Base-by-base conservation (phyloP, 768 basidiomycete species). In the Kwoniella sp. region DNA sequence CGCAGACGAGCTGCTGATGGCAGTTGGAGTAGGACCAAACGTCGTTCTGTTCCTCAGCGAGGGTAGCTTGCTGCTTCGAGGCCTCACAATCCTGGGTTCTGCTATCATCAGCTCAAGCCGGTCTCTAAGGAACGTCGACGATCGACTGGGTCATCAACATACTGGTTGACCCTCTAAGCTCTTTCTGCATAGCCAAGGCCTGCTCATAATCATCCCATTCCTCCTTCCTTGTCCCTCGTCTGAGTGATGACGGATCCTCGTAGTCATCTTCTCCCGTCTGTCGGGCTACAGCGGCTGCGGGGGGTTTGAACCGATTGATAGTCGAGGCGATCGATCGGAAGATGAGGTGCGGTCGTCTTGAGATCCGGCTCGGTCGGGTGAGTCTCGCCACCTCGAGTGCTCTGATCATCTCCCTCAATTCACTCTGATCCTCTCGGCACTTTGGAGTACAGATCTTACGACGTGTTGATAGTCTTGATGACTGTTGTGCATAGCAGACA, bases 341-440 rank as follows among this genome's bases (percentile, higher is more conserved):
- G 8, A 15, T 19, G 29, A 67, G 30, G 24, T 55, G 36, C 12
- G 69, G 67, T 50, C 69, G 63, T 50, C 69, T 63, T 58, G 63
- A 59, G 8, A 71, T 64, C 13, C 67, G 60, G 33, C 46, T 47
- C 22, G 70, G 70, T 24, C 70, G 67, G 25, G 70, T 71, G 19
- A 71, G 53, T 17, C 70, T 22, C 6, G 60, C 54, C 15, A 71
- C 66, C 24, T 71, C 69, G 26, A 62, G 15, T 15, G 51, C 52
- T 52, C 36, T 59, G 26, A 50, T 29, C 64, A 65, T 65, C 13
- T 19, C 57, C 15, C 8, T 10, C 10, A 15, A 6, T 19, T 44
- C 17, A 15, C 8, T 44, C 8, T 19, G 3, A 4, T 19, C 40
- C 17, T 33, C 33, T 13, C 13, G 33, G n/a, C n/a, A n/a, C n/a